Evolutionary conservation across 208 protist genomes (phyloP).

Genomic region (Crithidia brevicula): DNA sequence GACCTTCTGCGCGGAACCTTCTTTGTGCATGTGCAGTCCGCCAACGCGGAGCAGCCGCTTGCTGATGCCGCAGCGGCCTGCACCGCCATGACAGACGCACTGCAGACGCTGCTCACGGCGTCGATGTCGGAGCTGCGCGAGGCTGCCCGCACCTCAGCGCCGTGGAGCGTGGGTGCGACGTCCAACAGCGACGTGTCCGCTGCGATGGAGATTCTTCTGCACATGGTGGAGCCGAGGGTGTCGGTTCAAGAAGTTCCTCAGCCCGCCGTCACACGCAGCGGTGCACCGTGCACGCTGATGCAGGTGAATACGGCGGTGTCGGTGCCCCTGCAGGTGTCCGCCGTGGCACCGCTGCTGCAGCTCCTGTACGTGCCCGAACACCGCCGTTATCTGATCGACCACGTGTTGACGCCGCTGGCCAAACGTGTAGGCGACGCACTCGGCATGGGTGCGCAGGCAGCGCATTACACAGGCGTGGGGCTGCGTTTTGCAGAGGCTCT

Average conservation of each 20-base stretch:
- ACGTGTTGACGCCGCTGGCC: slow-evolving; percentile 40
- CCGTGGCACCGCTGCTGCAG: slow-evolving; percentile 42
- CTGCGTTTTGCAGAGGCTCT: slow-evolving; percentile 35
- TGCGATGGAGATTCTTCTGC: slow-evolving; percentile 55
- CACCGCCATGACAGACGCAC: slow-evolving; percentile 23
- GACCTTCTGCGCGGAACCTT: slow-evolving; percentile 44
- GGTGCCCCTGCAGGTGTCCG: slow-evolving; percentile 46
- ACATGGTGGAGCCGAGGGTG: slow-evolving; percentile 40
- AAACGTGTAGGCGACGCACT: slow-evolving; percentile 32
- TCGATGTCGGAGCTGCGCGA: slow-evolving; percentile 21
- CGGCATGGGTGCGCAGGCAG: slow-evolving; percentile 20
- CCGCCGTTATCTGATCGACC: slow-evolving; percentile 41
- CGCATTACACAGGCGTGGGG: slow-evolving; percentile 32
- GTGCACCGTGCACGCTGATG: slow-evolving; percentile 20
- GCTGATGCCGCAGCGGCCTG: slow-evolving; percentile 24
- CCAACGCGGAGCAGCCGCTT: slow-evolving; percentile 17
- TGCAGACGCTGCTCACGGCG: slow-evolving; percentile 23
- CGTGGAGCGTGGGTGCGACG: slow-evolving; percentile 37
- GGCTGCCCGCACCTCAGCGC: slow-evolving; percentile 31
- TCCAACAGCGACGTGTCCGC: slow-evolving; percentile 39
- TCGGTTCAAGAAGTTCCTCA: slow-evolving; percentile 21
- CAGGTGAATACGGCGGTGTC: slow-evolving; percentile 33
- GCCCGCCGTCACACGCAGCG: slow-evolving; percentile 4
- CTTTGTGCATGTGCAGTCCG: slow-evolving; percentile 27
- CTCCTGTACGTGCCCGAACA: slow-evolving; percentile 32